phyloP scores from a whole-genome alignment of 371 early-diverging fungal species.

The Smittium culicis region DNA sequence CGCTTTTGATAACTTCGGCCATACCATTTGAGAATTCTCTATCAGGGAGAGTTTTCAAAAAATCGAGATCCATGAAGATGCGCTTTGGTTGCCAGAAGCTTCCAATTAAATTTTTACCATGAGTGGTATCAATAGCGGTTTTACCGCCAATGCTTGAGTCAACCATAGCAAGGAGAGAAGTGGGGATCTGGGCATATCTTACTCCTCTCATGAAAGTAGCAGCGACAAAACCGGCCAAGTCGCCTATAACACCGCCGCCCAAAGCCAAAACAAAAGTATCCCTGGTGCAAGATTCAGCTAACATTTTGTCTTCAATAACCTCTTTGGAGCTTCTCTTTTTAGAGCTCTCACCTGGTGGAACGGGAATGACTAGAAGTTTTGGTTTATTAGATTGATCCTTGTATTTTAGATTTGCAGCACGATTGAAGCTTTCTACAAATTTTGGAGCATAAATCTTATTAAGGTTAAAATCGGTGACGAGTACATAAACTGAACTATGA shows the following conservation, averaged over 20 bases:
- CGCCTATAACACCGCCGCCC: slow-evolving; percentile 96
- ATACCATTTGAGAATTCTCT: slow-evolving; percentile 93
- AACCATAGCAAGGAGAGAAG: slow-evolving; percentile 93
- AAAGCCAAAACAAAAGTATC: slow-evolving; percentile 87
- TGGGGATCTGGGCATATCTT: slow-evolving; percentile 86
- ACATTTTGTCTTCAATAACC: slow-evolving; percentile 82
- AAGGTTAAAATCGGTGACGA: slow-evolving; percentile 80
- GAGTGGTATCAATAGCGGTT: slow-evolving; percentile 89
- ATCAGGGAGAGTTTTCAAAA: slow-evolving; percentile 73
- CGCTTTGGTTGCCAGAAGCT: slow-evolving; percentile 93
- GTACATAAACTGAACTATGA: slow-evolving; percentile 63
- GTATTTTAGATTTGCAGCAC: background rate
- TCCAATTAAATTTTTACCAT: slow-evolving; percentile 92
- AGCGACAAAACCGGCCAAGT: slow-evolving; percentile 88
- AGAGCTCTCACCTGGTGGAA: slow-evolving; percentile 81
- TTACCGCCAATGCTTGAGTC: slow-evolving; percentile 96
- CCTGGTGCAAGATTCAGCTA: slow-evolving; percentile 71
- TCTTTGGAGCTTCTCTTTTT: slow-evolving; percentile 82
- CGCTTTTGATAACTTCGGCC: slow-evolving; percentile 96
- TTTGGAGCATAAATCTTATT: slow-evolving; percentile 55
- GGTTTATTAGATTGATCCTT: slow-evolving; percentile 23
- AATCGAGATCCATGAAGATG: slow-evolving; percentile 78
- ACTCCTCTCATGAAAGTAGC: slow-evolving; percentile 96
- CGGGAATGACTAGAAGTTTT: slow-evolving; percentile 57
- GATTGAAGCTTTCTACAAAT: slow-evolving; percentile 32